Evolutionary conservation across 306 rosid species (phyloP).

Genomic region (Lathyrus aphaca): DNA sequence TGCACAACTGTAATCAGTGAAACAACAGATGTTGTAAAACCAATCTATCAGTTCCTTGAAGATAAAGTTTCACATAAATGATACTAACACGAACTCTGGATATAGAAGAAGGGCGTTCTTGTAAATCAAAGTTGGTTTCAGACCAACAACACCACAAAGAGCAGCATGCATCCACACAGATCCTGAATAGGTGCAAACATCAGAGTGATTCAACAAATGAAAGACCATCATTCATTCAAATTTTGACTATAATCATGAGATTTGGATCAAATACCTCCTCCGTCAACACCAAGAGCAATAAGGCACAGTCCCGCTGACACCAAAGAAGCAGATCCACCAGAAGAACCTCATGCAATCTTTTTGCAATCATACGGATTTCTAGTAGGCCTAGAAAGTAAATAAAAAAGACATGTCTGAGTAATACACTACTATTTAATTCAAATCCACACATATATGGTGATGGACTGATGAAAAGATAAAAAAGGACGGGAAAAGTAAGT

Average conservation of each 20-base stretch:
- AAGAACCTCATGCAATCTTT: constrained; percentile 86
- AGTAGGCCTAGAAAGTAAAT: too few species aligned
- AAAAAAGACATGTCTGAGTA: too few species aligned
- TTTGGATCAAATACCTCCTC: constrained; percentile 69
- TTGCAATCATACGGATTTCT: constrained; percentile 74
- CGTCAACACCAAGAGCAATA: constrained; percentile 91
- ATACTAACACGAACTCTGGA: constrained; percentile 81
- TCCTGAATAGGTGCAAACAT: constrained; percentile 54
- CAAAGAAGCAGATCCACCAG: constrained; percentile 93
- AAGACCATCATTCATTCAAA: background rate
- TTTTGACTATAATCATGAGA: background rate
- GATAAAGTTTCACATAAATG: constrained; percentile 21
- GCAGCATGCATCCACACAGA: constrained; percentile 95
- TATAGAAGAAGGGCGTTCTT: constrained; percentile 32
- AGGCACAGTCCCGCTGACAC: constrained; percentile 94
- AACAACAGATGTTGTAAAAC: constrained; percentile 29
- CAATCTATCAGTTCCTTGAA: constrained; percentile 31
- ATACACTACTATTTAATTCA: too few species aligned
- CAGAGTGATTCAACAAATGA: constrained; percentile 15
- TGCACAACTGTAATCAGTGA: constrained; percentile 64
- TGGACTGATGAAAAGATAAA: background rate
- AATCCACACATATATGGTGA: too few species aligned
- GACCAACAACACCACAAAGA: constrained; percentile 90
- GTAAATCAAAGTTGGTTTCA: constrained; percentile 69
- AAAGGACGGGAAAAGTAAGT: background rate